A percentile compares a stretch with the other conserved stretches of the same genome.
These are phyloP conservation scores for Babesia bigemina DNA, from an alignment of 169 alveolate species.

Conservation along the genomic window DNA sequence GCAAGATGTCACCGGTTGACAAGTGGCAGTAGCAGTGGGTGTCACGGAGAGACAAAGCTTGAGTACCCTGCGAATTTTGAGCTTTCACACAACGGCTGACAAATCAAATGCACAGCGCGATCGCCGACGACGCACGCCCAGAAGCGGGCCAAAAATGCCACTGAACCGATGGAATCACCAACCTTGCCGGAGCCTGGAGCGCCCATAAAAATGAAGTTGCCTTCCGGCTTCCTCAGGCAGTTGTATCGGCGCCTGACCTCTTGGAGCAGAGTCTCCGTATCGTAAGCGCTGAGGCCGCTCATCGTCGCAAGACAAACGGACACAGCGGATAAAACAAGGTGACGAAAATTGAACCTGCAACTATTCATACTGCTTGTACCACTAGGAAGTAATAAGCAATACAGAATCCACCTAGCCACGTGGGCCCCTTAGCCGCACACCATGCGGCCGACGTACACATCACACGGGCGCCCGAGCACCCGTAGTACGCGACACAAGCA, in stretches of 20 bases:
- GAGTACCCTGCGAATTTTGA: conserved; percentile 71
- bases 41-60: conserved; percentile 63
- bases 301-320: conserved; percentile 17
- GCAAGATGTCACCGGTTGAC: conserved; percentile 75
- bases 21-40: conserved; percentile 80
- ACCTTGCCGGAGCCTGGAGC: conserved; percentile 85
- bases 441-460: background rate
- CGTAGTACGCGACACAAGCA: no score
- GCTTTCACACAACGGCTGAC: background rate
- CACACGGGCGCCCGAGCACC: background rate
- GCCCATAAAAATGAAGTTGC: conserved; percentile 75
- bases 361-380: background rate
- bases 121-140: background rate
- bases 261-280: conserved; percentile 70
- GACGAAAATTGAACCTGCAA: background rate
- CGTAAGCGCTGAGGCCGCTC: conserved; percentile 67
- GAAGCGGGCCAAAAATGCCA: background rate
- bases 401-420: background rate
- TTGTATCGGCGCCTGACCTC: conserved; percentile 74
- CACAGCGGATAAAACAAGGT: background rate
- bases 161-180: background rate
- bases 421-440: background rate
- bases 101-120: background rate
- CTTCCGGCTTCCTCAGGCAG: conserved; percentile 78
- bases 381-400: background rate